Evolutionary conservation across 148 eudicot genomes (phyloP).

Genomic region (Camellia lanceoleosa): DNA sequence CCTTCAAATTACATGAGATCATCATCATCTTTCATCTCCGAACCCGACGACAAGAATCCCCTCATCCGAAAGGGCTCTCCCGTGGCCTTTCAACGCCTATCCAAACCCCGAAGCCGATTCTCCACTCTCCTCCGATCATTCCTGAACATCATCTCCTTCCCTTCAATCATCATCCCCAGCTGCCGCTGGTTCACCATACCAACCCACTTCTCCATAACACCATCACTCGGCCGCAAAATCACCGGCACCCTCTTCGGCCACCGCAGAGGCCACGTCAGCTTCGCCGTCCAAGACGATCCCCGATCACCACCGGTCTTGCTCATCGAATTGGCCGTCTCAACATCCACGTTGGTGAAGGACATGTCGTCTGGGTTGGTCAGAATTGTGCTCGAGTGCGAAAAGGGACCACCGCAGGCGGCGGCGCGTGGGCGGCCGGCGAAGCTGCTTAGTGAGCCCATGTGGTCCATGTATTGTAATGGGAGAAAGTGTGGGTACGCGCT

Average conservation of each 20-base stretch:
- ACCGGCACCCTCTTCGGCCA: slow-evolving; percentile 82
- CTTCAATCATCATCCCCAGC: slow-evolving; percentile 32
- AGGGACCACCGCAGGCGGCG: background rate
- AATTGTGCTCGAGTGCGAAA: slow-evolving; percentile 71
- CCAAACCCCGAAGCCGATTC: slow-evolving; percentile 23
- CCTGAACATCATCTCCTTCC: slow-evolving; percentile 43
- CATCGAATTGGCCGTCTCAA: slow-evolving; percentile 59
- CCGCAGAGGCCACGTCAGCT: slow-evolving; percentile 79
- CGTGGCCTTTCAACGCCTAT: slow-evolving; percentile 19
- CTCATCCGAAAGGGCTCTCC: slow-evolving; percentile 15
- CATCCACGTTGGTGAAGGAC: slow-evolving; percentile 56
- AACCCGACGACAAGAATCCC: slow-evolving; percentile 7
- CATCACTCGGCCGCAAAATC: slow-evolving; percentile 55
- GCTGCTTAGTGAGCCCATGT: slow-evolving; percentile 49
- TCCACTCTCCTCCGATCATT: slow-evolving; percentile 54
- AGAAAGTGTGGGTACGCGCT: slow-evolving; percentile 62
- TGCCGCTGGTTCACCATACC: slow-evolving; percentile 43
- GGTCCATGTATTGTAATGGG: slow-evolving; percentile 89
- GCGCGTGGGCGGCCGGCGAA: slow-evolving; percentile 18
- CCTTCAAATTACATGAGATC: slow-evolving; percentile 31
- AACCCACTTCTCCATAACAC: slow-evolving; percentile 25
- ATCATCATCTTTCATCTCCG: background rate
- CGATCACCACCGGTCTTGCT: slow-evolving; percentile 51
- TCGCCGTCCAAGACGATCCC: slow-evolving; percentile 67
- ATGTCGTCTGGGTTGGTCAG: slow-evolving; percentile 84